These are phyloP conservation scores for Mariannaea elegans DNA, from an alignment of 2,329 filamentous ascomycete species.

Conservation along the genomic window DNA sequence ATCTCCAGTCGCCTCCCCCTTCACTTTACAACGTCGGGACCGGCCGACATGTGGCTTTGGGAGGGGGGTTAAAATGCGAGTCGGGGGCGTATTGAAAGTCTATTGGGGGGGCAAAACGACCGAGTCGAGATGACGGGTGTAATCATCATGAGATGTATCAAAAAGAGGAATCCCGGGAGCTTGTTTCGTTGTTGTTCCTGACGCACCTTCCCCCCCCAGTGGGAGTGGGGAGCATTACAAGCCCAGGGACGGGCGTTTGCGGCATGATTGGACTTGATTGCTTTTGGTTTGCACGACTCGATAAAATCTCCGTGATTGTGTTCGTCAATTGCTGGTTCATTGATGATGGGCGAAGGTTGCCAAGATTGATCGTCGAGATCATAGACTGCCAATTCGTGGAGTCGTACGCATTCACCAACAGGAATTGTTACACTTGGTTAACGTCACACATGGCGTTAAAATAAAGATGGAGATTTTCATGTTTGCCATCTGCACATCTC, in stretches of 20 bases:
- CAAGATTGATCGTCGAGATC: no score
- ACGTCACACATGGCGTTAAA: slow-evolving; percentile 5
- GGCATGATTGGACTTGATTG: no score
- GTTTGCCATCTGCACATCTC: not conserved
- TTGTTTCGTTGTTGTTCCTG: not conserved
- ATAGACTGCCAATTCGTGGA: no score
- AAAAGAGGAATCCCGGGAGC: not conserved
- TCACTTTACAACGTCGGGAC: not conserved
- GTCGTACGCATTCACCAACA: no score
- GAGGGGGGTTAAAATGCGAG: not conserved
- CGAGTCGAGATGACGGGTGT: not conserved
- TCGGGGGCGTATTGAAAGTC: not conserved
- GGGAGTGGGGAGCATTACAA: no score
- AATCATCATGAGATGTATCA: not conserved
- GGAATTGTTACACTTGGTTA: not conserved
- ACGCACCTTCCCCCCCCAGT: no score
- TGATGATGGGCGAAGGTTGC: no score
- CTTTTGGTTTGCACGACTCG: no score
- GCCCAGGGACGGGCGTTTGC: no score
- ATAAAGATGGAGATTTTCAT: not conserved
- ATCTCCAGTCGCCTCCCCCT: not conserved
- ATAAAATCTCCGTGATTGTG: no score
- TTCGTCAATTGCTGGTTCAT: no score
- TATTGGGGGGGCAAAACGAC: not conserved
- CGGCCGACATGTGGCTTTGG: slow-evolving; percentile 1